Evolutionary conservation across 768 basidiomycete species (phyloP).

Genomic region (Mycena maculata): DNA sequence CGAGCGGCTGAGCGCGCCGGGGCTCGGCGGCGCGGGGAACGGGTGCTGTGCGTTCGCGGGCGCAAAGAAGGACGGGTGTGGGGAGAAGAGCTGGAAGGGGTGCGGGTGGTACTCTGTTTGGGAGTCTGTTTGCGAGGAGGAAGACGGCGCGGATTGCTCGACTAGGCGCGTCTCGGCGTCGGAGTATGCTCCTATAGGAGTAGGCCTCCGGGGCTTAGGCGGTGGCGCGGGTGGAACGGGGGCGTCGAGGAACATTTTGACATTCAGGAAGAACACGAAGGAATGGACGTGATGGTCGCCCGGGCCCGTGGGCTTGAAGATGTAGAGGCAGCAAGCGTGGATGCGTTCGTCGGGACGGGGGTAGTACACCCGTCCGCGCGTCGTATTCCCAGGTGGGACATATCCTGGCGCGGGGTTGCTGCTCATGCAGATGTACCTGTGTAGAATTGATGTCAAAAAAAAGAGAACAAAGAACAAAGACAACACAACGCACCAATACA

Average conservation of each 20-base stretch:
- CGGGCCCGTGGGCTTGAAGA: constrained; percentile 54
- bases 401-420: constrained; percentile 61
- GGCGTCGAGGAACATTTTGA: constrained; percentile 51
- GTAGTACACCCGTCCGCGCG: constrained; percentile 52
- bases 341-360: constrained; percentile 62
- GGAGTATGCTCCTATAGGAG: no score
- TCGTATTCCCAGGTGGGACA: constrained; percentile 39
- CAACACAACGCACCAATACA: constrained; percentile 51
- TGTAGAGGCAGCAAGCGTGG: constrained; percentile 61
- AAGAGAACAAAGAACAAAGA: neutral
- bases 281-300: constrained; percentile 55
- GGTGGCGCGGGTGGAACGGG: neutral
- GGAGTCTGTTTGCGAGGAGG: neutral
- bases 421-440: constrained; percentile 62
- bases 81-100: constrained; percentile 25
- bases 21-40: constrained; percentile 17
- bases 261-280: constrained; percentile 63
- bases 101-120: constrained; percentile 15
- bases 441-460: neutral
- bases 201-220: neutral
- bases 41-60: constrained; percentile 24
- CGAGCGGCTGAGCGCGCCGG: constrained; percentile 9
- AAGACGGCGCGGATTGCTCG: constrained; percentile 1
- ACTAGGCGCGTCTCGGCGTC: no score
- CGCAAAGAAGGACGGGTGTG: constrained; percentile 27